Evolutionary conservation across 2,329 filamentous ascomycete genomes (phyloP), one percentile per base, ranked within the genome.

Genomic region (Colletotrichum sp.): DNA sequence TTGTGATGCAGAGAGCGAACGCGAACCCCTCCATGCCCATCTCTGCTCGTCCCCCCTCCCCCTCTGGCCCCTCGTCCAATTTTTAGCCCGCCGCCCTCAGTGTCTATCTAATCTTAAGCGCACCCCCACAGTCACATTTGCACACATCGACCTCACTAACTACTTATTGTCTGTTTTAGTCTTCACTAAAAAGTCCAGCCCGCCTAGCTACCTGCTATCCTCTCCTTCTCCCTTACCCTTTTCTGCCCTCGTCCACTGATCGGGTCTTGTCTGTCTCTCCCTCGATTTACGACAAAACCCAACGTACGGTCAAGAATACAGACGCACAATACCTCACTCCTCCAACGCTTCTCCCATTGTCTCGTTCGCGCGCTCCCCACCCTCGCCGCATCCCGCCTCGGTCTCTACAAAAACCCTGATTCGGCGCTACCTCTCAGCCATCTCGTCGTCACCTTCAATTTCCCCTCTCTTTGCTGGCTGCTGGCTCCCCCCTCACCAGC

Each of bases 121-220:
- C 73, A 75, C 64, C 73, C 73, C 73, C 73, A 76, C 73, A 68
- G 43, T 69, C 64, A 66, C 70, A 65, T 72, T 43, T 43, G 62
- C 72, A 66, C 72, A 75, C 70, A 61, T 72, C 61, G 30, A 72
- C 56, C 65, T 69, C 73, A 64, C 64, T 65, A 69, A 75, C 72
- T 75, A 67, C 71, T 73, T 55, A 64, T 70, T 73, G 21, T 73
- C 52, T 71, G 48, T 55, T 73, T 61, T 73, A 75, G 70, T 58
- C 73, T 68, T 73, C 64, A 69, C 64, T 69, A 60, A 76, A 75
- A 73, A 64, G 64, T 76, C 58, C 73, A 68, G 58, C 65, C 58
- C 70, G n/a, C 70, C 65, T 69, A 15, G 34, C 62, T 48, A 34
- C 58, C 30, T 24, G 28, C 48, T 68, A 21, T 55, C 36, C 8